These are phyloP conservation scores for Claviceps maximensis DNA, from an alignment of 2,329 filamentous ascomycete genomes.

Conservation along the genomic window DNA sequence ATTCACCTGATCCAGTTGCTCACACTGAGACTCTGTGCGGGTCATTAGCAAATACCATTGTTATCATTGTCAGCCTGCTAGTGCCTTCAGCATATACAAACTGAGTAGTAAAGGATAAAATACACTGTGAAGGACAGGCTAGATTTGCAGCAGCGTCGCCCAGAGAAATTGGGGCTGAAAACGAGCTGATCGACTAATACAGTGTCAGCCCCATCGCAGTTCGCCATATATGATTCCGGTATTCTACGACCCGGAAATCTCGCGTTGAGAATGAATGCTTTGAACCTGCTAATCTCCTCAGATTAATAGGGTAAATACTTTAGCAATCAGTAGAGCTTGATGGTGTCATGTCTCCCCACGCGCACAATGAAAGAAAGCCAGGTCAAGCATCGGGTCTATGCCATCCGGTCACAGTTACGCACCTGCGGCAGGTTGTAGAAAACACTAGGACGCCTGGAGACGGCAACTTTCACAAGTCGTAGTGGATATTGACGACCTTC, in stretches of 20 bases:
- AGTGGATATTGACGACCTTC: neutral
- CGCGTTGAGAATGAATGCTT: too few relatives aligned
- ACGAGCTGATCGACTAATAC: neutral
- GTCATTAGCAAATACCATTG: neutral
- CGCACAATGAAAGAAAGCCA: neutral
- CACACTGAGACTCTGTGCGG: neutral
- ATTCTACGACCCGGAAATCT: neutral
- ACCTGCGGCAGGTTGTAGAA: neutral
- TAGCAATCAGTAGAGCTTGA: neutral
- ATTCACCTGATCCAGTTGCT: neutral
- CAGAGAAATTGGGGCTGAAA: neutral
- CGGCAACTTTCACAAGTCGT: neutral
- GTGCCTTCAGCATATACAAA: too few relatives aligned
- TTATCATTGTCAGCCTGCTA: neutral
- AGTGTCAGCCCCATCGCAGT: neutral
- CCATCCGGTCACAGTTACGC: neutral
- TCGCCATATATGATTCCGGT: neutral
- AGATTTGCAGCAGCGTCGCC: neutral
- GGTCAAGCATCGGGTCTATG: neutral
- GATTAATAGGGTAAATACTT: neutral
- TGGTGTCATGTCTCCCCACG: conserved; percentile 1
- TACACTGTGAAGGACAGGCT: neutral
- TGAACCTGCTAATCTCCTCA: neutral
- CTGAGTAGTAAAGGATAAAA: too few relatives aligned
- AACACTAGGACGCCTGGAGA: neutral